Evolutionary conservation across 1,139 yeast genomes (phyloP), one percentile per base, ranked within the genome.

Genomic region (Pichia sp.): DNA sequence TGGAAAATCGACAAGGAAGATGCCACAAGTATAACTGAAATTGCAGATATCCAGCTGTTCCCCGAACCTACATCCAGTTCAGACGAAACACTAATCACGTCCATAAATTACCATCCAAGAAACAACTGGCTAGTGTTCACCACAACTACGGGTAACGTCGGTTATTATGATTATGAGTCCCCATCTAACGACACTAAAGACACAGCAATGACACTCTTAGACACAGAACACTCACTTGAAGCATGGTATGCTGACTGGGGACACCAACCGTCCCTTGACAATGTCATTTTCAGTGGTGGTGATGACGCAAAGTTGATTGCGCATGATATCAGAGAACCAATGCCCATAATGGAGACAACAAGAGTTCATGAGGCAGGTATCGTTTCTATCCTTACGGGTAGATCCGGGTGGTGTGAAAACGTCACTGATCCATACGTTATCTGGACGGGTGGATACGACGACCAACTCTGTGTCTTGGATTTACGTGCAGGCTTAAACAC

Each of bases 401-500:
- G 65, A 19, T 33, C 52, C 0, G 34, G 40, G 2, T 59, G 61
- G 60, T 47, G 54, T 41, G 30, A 51, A 3, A 22, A 37, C 6
- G 48, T 48, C 2, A 27, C 34, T 7, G 71, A 69, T 44, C 78
- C 83, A 0, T 75, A 81, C 52, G 73, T 75, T 1, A 57, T 91
- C 12, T 82, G 93, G 83, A 88, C 97, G 0, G 99, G 99, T 0
- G 86, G 96, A 0, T 93, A 93, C 64, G 99, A 93, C 65, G 98
- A 93, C 60, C 65, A 75, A 48, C 66, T 93, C 41, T 72, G 91
- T 47, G 69, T 79, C 0, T 69, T 89, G 40, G 98, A 91, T 63
- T 62, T 89, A 38, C 68, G 96, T 49, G 74, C 79, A 53, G 58
- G 71, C 2, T 12, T 32, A 6, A 39, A 32, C n/a, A 40, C 39